phyloP scores from a whole-genome alignment of 2,329 filamentous ascomycete genomes.

The Colletotrichum incanum region DNA sequence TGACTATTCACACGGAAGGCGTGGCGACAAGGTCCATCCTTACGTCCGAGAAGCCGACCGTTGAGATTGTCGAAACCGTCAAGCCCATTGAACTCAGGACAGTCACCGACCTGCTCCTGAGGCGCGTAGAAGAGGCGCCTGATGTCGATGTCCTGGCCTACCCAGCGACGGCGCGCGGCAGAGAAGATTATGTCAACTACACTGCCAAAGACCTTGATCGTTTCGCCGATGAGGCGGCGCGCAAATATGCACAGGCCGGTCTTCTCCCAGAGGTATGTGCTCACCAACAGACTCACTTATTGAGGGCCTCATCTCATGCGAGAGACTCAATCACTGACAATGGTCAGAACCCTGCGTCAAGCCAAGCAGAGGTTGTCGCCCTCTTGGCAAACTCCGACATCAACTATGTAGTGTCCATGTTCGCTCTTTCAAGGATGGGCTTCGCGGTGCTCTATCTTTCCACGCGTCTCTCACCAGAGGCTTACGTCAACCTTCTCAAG shows the following conservation, averaged over 20 bases:
- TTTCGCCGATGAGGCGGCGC: constrained; percentile 46
- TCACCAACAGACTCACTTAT: constrained; percentile 7
- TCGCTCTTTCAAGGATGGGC: too few species aligned
- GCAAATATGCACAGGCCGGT: constrained; percentile 32
- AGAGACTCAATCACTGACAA: too few species aligned
- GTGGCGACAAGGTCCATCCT: constrained; percentile 26
- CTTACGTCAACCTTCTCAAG: too few species aligned
- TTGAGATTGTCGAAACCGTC: constrained; percentile 31
- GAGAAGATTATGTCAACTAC: constrained; percentile 46
- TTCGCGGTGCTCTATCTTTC: too few species aligned
- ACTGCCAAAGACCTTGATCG: constrained; percentile 46
- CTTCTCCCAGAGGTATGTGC: constrained; percentile 46
- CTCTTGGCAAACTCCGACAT: too few species aligned
- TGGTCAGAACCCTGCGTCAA: too few species aligned
- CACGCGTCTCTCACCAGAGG: too few species aligned
- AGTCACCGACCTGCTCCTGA: constrained; percentile 28
- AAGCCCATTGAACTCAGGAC: constrained; percentile 33
- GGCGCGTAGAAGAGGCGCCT: constrained; percentile 1
- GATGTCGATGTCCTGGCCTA: constrained; percentile 45
- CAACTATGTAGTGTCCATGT: too few species aligned
- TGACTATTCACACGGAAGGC: constrained; percentile 34
- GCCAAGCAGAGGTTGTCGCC: too few species aligned
- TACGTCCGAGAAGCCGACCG: constrained; percentile 28
- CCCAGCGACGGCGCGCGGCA: constrained; percentile 43
- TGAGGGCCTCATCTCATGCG: too few species aligned